phyloP scores from a whole-genome alignment of 176 grass and related monocot genomes.

The Tillandsia leiboldiana region DNA sequence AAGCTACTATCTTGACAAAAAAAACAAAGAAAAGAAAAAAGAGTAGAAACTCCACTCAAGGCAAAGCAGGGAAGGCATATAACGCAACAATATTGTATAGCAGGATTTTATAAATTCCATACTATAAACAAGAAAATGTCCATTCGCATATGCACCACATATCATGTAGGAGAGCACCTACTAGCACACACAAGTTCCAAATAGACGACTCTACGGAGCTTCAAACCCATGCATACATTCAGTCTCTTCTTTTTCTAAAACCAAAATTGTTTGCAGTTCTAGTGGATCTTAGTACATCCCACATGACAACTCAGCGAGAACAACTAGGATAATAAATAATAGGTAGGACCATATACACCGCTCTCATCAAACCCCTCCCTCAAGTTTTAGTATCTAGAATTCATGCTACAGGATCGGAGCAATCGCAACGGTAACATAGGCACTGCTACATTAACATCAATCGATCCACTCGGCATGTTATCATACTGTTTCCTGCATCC shows the following conservation, averaged over 20 bases:
- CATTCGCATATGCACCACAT: slow-evolving; percentile 47
- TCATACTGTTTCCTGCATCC: slow-evolving; percentile 91
- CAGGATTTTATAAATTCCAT: slow-evolving; percentile 35
- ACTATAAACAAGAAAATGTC: slow-evolving; percentile 32
- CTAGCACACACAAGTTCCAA: slow-evolving; percentile 13
- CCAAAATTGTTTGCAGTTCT: slow-evolving; percentile 11
- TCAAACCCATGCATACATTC: slow-evolving; percentile 56
- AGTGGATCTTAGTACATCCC: slow-evolving; percentile 27
- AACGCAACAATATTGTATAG: slow-evolving; percentile 13
- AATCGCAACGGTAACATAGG: slow-evolving; percentile 30
- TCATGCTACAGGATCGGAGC: slow-evolving; percentile 76
- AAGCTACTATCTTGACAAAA: too few species aligned
- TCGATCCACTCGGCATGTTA: slow-evolving; percentile 24
- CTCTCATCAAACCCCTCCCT: not conserved
- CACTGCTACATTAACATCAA: slow-evolving; percentile 22
- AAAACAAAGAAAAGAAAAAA: too few species aligned
- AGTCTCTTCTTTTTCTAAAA: slow-evolving; percentile 47
- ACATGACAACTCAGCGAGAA: slow-evolving; percentile 15
- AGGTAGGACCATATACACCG: not conserved
- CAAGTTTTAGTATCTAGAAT: slow-evolving; percentile 59
- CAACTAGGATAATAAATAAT: slow-evolving; percentile 22
- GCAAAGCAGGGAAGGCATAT: too few species aligned
- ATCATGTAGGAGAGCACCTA: slow-evolving; percentile 21
- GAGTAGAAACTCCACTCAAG: too few species aligned
- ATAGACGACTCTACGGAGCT: slow-evolving; percentile 31